phyloP scores from a whole-genome alignment of 768 basidiomycete genomes.

The Lentinula guzmanii region DNA sequence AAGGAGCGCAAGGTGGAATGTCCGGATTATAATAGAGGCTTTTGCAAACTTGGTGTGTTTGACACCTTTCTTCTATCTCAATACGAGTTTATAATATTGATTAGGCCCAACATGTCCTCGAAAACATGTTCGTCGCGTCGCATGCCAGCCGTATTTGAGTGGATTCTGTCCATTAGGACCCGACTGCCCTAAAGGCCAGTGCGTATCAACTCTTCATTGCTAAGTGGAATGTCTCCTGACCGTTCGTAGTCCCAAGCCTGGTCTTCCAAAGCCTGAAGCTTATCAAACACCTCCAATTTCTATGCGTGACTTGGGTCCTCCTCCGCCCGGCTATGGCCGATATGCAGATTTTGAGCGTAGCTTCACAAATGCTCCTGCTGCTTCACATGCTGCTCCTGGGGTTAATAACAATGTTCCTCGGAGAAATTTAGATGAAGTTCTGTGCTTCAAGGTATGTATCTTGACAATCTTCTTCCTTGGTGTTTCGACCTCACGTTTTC shows the following conservation, averaged over 20 bases:
- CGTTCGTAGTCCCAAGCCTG: conserved; percentile 65
- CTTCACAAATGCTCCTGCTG: conserved; percentile 28
- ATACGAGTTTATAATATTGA: conserved; percentile 7
- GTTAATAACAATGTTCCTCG: conserved; percentile 30
- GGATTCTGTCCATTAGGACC: conserved; percentile 91
- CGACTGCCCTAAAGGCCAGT: conserved; percentile 89
- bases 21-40: conserved; percentile 92
- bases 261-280: conserved; percentile 59
- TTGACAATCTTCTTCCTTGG: not conserved
- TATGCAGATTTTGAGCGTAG: conserved; percentile 71
- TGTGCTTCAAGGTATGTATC: conserved; percentile 72
- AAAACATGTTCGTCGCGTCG: conserved; percentile 88
- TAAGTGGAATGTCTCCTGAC: conserved; percentile 4
- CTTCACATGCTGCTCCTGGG: conserved; percentile 16
- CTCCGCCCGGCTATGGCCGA: conserved; percentile 88
- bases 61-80: not conserved
- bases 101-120: conserved; percentile 82
- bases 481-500: not conserved
- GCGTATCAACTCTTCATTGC: conserved; percentile 26
- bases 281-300: conserved; percentile 78
- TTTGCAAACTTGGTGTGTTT: conserved; percentile 82
- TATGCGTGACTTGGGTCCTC: conserved; percentile 77
- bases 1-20: conserved; percentile 90
- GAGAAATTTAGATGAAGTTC: conserved; percentile 75
- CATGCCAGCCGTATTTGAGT: conserved; percentile 86